phyloP scores from a whole-genome alignment of 140 eudicot genomes.

The Ambrosia hybrid region DNA sequence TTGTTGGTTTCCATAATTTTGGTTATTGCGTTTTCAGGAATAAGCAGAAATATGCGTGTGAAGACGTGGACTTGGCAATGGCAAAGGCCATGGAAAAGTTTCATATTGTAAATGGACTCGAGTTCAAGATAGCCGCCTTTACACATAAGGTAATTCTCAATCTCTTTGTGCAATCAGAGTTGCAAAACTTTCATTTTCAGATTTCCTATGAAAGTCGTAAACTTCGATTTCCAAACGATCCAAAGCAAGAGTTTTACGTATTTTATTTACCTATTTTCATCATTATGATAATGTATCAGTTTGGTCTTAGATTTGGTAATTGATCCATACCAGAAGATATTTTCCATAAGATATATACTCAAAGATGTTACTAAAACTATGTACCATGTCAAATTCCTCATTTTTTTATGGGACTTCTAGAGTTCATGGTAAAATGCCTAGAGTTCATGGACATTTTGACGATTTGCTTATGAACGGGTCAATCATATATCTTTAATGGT shows the following conservation, averaged over 20 bases:
- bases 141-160: conserved; percentile 59
- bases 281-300: background rate
- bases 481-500: background rate
- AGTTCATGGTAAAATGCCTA: conserved; percentile 3
- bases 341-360: background rate
- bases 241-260: conserved; percentile 11
- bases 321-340: background rate
- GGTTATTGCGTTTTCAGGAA: conserved; percentile 51
- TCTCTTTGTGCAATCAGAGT: conserved; percentile 1
- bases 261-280: conserved; percentile 10
- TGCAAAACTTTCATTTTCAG: background rate
- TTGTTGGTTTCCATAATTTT: background rate
- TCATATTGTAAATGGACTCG: conserved; percentile 60
- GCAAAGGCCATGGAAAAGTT: conserved; percentile 72
- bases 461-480: background rate
- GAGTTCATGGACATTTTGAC: background rate
- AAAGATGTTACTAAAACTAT: background rate
- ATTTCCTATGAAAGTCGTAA: background rate
- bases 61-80: conserved; percentile 47
- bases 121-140: conserved; percentile 65
- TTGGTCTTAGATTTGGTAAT: background rate
- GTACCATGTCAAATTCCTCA: background rate
- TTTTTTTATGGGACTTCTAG: conserved; percentile 5
- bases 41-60: conserved; percentile 44
- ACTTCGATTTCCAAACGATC: conserved; percentile 12